phyloP scores from a whole-genome alignment of 768 basidiomycete species.

The Chalciporus sphaerocephalus region DNA sequence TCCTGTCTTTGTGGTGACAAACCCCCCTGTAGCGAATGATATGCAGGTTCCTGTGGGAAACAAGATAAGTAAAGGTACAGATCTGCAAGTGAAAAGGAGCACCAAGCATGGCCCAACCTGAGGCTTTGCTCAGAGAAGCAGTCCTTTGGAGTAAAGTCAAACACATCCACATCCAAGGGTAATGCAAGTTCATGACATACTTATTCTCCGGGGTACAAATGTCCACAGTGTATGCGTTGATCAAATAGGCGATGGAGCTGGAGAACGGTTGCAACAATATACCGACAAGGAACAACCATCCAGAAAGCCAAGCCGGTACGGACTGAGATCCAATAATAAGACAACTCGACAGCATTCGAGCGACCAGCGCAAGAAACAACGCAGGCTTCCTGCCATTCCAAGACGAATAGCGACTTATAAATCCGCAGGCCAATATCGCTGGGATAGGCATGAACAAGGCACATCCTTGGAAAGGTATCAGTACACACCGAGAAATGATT shows the following conservation, averaged over 20 bases:
- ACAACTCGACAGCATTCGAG: slow-evolving; percentile 8
- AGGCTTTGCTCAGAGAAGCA: slow-evolving; percentile 20
- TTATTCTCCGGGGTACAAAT: slow-evolving; percentile 21
- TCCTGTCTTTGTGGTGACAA: slow-evolving; percentile 24
- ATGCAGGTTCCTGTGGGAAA: slow-evolving; percentile 19
- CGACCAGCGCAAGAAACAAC: slow-evolving; percentile 10
- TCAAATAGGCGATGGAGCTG: slow-evolving; percentile 13
- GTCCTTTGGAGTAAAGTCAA: slow-evolving; percentile 22
- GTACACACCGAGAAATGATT: slow-evolving; percentile 22
- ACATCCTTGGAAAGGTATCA: neutral
- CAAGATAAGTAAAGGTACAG: neutral
- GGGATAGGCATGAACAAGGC: neutral
- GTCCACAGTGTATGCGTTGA: slow-evolving; percentile 30
- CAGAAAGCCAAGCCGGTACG: slow-evolving; percentile 11
- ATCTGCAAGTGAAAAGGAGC: neutral
- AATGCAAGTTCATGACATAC: slow-evolving; percentile 4
- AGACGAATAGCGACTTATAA: slow-evolving; percentile 23
- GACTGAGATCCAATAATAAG: slow-evolving; percentile 17
- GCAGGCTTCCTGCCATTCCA: slow-evolving; percentile 25
- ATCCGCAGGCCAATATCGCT: slow-evolving; percentile 25
- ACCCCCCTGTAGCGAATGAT: slow-evolving; percentile 29
- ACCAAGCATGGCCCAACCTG: slow-evolving; percentile 32
- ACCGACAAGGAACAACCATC: slow-evolving; percentile 18
- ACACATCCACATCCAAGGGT: neutral
- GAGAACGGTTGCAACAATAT: slow-evolving; percentile 16